Evolutionary conservation across 2,329 filamentous ascomycete species (phyloP).

Genomic region (Xylaria sp.): DNA sequence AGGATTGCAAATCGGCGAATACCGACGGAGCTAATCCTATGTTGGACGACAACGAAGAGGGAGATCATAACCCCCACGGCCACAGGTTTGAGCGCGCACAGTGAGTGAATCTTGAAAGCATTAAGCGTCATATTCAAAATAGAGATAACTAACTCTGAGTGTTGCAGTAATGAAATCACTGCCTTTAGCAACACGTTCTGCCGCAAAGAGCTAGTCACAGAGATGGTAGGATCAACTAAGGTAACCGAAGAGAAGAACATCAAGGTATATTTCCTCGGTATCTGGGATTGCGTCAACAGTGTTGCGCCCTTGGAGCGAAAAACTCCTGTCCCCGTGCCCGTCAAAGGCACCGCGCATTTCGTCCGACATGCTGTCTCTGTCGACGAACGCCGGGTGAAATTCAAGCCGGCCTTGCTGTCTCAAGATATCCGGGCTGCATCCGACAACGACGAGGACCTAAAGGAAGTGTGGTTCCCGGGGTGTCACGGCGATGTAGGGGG

Average conservation of each 20-base stretch:
- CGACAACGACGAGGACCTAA: conserved; percentile 54
- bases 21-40: conserved; percentile 29
- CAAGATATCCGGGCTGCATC: conserved; percentile 52
- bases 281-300: conserved; percentile 66
- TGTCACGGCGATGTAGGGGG: conserved; percentile 66
- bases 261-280: conserved; percentile 65
- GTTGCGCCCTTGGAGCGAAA: conserved; percentile 57
- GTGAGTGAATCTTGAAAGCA: neutral
- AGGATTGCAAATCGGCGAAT: conserved; percentile 14
- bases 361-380: conserved; percentile 65
- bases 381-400: conserved; percentile 66
- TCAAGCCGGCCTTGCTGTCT: conserved; percentile 62
- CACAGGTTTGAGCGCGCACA: conserved; percentile 50
- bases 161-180: conserved; percentile 52
- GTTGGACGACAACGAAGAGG: conserved; percentile 33
- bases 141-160: neutral
- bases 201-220: conserved; percentile 49
- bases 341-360: conserved; percentile 56
- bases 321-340: conserved; percentile 53
- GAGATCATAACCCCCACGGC: conserved; percentile 41
- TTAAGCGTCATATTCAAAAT: neutral
- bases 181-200: conserved; percentile 63
- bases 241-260: conserved; percentile 44
- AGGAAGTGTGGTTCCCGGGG: conserved; percentile 67
- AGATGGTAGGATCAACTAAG: conserved; percentile 19